These are phyloP conservation scores for Heterobasidion irregulare DNA, from an alignment of 1,284 basidiomycete species.

Conservation along the genomic window DNA sequence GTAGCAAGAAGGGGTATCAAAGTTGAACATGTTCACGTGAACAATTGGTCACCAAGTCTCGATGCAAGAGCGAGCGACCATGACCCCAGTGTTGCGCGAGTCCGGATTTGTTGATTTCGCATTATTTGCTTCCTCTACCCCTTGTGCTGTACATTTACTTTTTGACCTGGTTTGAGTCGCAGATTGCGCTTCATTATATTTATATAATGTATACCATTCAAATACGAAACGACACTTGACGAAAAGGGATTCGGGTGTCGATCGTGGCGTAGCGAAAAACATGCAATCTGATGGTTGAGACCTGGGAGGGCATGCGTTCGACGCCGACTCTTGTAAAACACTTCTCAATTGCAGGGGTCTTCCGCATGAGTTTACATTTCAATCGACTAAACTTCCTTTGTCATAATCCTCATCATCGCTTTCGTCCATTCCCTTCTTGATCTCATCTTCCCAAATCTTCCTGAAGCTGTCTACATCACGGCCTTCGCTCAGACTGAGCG, in stretches of 20 bases:
- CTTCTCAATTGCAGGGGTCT: no score
- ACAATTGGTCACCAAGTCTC: conserved; percentile 42
- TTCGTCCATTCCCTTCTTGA: conserved; percentile 20
- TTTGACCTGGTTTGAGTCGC: no score
- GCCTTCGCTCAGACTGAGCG: conserved; percentile 72
- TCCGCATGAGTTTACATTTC: no score
- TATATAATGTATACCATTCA: no score
- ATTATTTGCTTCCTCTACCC: neutral
- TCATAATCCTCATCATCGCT: neutral
- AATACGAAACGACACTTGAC: no score
- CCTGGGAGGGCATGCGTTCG: no score
- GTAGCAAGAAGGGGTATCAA: conserved; percentile 28
- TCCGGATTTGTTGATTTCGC: conserved; percentile 31
- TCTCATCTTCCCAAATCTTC: conserved; percentile 51
- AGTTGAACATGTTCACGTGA: conserved; percentile 53
- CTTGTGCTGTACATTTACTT: no score
- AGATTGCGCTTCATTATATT: no score
- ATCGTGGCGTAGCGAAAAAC: no score
- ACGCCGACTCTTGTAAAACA: no score
- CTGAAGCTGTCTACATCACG: conserved; percentile 68
- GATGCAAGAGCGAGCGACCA: conserved; percentile 44
- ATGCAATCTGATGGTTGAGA: no score
- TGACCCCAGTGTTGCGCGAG: conserved; percentile 45
- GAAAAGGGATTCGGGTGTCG: no score
- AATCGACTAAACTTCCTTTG: neutral